phyloP scores from a whole-genome alignment of 2,329 filamentous ascomycete genomes.

The Calonectria hongkongensis region DNA sequence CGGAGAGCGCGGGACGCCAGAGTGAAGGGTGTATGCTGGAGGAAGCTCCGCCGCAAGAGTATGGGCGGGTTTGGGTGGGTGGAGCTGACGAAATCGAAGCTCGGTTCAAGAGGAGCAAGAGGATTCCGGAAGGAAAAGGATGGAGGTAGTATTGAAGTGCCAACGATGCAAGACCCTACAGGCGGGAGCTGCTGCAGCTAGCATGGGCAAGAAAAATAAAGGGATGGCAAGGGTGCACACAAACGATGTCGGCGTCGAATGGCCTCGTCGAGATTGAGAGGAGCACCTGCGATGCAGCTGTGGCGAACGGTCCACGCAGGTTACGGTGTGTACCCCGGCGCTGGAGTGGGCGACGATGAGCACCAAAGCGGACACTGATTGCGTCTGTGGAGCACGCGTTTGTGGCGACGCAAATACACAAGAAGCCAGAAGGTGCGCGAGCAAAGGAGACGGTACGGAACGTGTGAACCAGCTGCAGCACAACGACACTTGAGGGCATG shows the following conservation, averaged over 20 bases:
- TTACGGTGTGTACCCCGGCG: constrained; percentile 13
- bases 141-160: constrained; percentile 6
- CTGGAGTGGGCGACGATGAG: constrained; percentile 23
- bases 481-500: not conserved
- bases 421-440: not conserved
- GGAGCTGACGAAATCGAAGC: constrained; percentile 27
- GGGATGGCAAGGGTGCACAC: not conserved
- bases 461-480: constrained; percentile 3
- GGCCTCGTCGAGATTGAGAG: constrained; percentile 3
- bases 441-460: not conserved
- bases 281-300: constrained; percentile 6
- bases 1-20: constrained; percentile 75
- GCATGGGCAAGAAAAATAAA: constrained; percentile 8
- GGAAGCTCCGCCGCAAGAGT: constrained; percentile 22
- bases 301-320: constrained; percentile 28
- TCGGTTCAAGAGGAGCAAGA: constrained; percentile 26
- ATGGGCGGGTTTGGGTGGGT: not conserved
- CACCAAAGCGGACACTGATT: constrained; percentile 27
- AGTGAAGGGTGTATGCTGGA: constrained; percentile 57
- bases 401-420: constrained; percentile 8
- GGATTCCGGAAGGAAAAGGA: constrained; percentile 14
- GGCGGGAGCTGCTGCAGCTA: not conserved
- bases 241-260: constrained; percentile 18
- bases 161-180: not conserved
- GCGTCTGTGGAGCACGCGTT: constrained; percentile 8